Evolutionary conservation across 2,329 filamentous ascomycete species (phyloP).

Genomic region (Fusarium armeniacum): DNA sequence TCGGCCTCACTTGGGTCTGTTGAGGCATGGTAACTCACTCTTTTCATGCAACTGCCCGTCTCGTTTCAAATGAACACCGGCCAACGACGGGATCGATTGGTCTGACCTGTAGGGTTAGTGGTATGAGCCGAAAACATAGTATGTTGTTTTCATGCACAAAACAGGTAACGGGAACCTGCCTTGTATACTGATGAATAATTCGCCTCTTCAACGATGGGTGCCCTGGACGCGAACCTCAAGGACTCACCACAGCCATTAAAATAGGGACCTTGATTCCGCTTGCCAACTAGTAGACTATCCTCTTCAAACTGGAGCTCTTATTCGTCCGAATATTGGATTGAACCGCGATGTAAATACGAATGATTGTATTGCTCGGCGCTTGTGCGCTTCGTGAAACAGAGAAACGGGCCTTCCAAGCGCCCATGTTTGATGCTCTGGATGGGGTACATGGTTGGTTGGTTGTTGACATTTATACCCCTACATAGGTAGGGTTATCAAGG

Average conservation of each 20-base stretch:
- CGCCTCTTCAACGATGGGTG: slow-evolving; percentile 4
- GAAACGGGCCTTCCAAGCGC: slow-evolving; percentile 29
- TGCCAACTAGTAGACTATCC: background rate
- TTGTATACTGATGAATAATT: background rate
- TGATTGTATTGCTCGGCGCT: slow-evolving; percentile 29
- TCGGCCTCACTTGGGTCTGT: slow-evolving; percentile 23
- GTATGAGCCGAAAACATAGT: slow-evolving; percentile 6
- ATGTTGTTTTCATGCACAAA: slow-evolving; percentile 3
- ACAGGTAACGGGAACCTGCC: slow-evolving; percentile 6
- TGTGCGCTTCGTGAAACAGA: slow-evolving; percentile 49
- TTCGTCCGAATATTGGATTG: background rate
- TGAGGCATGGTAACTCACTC: slow-evolving; percentile 2
- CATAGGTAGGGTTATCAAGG: slow-evolving; percentile 6
- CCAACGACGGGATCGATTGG: slow-evolving; percentile 17
- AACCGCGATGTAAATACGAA: background rate
- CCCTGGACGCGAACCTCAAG: background rate
- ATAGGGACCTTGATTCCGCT: background rate
- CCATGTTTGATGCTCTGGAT: slow-evolving; percentile 41
- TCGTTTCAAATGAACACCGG: slow-evolving; percentile 28
- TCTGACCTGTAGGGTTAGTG: background rate
- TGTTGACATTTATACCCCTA: slow-evolving; percentile 12
- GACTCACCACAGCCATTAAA: background rate
- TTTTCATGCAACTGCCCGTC: slow-evolving; percentile 30
- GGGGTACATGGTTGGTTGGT: slow-evolving; percentile 41
- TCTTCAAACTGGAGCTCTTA: background rate